Evolutionary conservation across 2,329 filamentous ascomycete genomes (phyloP).

Genomic region (Neofusicoccum cordaticola): DNA sequence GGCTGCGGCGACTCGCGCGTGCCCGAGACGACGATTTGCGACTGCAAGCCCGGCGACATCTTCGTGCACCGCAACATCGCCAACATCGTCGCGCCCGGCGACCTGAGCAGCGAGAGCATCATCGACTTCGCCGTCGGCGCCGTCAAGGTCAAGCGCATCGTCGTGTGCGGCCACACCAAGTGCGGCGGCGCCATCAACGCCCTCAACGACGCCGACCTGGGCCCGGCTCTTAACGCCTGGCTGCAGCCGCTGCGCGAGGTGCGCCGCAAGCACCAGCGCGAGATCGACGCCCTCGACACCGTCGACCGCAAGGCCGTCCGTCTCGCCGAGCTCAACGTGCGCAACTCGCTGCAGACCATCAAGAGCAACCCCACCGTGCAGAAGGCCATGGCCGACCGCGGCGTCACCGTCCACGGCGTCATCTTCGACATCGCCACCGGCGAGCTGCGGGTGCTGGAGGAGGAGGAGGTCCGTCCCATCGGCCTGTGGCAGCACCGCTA

Average conservation of each 20-base stretch:
- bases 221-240: conserved; percentile 59
- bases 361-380: conserved; percentile 67
- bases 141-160: conserved; percentile 64
- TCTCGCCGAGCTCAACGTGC: conserved; percentile 73
- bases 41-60: conserved; percentile 76
- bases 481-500: conserved; percentile 12
- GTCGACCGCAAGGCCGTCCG: conserved; percentile 54
- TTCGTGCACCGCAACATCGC: conserved; percentile 91
- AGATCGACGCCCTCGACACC: conserved; percentile 46
- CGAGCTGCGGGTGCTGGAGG: conserved; percentile 6
- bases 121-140: conserved; percentile 76
- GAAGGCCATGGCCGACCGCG: conserved; percentile 67
- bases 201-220: conserved; percentile 56
- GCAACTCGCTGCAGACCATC: conserved; percentile 64
- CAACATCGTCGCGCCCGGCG: conserved; percentile 72
- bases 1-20: conserved; percentile 84
- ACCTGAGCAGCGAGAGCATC: conserved; percentile 71
- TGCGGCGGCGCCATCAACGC: conserved; percentile 59
- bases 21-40: conserved; percentile 77
- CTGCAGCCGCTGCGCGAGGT: conserved; percentile 55
- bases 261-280: conserved; percentile 51
- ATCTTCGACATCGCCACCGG: conserved; percentile 61
- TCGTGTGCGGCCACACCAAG: conserved; percentile 60
- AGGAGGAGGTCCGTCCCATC: background rate
- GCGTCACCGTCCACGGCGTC: conserved; percentile 72